Evolutionary conservation across 1,139 yeast species (phyloP).

Genomic region (Debaryomyces subglobosus): DNA sequence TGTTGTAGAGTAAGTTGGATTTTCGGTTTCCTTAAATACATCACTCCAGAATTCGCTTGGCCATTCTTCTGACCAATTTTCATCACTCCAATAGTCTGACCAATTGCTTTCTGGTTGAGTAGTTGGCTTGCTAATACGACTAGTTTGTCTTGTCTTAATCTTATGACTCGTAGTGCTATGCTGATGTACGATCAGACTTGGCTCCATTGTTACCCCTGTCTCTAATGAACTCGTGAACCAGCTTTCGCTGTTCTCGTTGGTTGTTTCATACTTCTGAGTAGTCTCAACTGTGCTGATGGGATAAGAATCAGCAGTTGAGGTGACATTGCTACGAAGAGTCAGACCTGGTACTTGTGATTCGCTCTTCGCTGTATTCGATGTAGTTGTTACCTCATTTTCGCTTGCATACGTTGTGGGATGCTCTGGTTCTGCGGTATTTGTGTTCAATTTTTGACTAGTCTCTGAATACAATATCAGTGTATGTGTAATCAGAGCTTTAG

Average conservation of each 20-base stretch:
- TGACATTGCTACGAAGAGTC: not conserved
- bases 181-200: not conserved
- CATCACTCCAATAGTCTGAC: not conserved
- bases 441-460: not conserved
- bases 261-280: not conserved
- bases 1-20: not conserved
- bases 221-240: not conserved
- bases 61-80: not conserved
- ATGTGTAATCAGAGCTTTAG: not conserved
- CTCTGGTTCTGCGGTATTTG: not conserved
- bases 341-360: not conserved
- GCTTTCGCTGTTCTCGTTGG: not conserved
- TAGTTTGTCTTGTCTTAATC: not conserved
- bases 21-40: not conserved
- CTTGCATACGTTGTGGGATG: not conserved
- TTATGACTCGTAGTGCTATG: too few relatives aligned
- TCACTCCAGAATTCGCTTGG: not conserved
- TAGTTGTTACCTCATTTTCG: not conserved
- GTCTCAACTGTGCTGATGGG: not conserved
- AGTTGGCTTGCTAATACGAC: not conserved
- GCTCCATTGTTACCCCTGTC: not conserved
- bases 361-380: not conserved
- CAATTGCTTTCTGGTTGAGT: not conserved
- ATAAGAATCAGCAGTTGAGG: not conserved
- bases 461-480: not conserved